Percentiles rank a stretch among this genome's conserved stretches.
These are phyloP conservation scores for Colletotrichum nymphaeae DNA, from an alignment of 2,329 filamentous ascomycete genomes.

Conservation along the genomic window DNA sequence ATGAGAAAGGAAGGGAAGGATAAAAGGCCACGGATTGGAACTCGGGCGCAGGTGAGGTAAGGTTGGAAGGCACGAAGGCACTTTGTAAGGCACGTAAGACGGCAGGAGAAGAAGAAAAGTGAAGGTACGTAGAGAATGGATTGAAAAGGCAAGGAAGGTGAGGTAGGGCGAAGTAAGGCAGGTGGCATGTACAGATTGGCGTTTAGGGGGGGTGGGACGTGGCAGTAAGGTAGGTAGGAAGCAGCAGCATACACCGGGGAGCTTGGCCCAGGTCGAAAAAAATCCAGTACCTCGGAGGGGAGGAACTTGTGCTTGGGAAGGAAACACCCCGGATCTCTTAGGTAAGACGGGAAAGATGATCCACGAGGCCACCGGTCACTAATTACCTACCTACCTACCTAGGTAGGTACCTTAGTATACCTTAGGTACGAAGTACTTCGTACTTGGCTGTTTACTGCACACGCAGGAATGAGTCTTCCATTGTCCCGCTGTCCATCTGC, in stretches of 20 bases:
- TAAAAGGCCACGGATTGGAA: neutral
- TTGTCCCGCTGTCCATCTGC: too few species aligned
- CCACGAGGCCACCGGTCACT: neutral
- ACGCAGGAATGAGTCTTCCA: too few species aligned
- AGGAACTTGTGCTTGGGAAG: too few species aligned
- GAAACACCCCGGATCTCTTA: neutral
- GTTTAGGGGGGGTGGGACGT: neutral
- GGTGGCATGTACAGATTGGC: conserved; percentile 23
- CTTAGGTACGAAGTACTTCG: too few species aligned
- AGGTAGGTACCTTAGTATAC: too few species aligned
- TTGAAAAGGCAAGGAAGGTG: neutral
- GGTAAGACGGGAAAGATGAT: neutral
- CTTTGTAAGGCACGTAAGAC: conserved; percentile 1
- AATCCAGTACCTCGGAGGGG: neutral
- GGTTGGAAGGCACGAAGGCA: too few species aligned
- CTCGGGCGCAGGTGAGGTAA: neutral
- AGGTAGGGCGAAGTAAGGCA: conserved; percentile 7
- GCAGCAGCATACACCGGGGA: neutral
- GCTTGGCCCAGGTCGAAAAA: conserved; percentile 14
- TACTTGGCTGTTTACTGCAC: too few species aligned
- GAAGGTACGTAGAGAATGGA: conserved; percentile 22
- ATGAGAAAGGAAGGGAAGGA: neutral
- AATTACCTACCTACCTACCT: too few species aligned
- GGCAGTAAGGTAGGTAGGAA: too few species aligned
- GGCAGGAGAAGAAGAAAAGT: conserved; percentile 9